Evolutionary conservation across 805 yeast genomes (phyloP).

Genomic region (Zygosaccharomyces lentus): DNA sequence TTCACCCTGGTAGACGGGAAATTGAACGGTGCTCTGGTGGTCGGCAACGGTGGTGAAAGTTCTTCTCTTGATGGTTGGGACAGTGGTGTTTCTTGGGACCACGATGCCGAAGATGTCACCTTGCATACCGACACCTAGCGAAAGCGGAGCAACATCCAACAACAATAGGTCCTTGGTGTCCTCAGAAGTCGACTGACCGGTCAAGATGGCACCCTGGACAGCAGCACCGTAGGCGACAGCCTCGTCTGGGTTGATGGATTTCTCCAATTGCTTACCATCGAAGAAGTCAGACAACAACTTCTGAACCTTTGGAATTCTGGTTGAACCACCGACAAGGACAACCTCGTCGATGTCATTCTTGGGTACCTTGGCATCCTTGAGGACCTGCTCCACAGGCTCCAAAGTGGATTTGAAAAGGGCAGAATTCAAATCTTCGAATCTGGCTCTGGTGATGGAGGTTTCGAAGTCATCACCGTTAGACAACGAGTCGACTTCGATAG

Average conservation of each 20-base stretch:
- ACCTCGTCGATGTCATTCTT: conserved; percentile 88
- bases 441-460: conserved; percentile 92
- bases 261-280: conserved; percentile 94
- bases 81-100: conserved; percentile 99
- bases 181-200: conserved; percentile 84
- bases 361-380: conserved; percentile 83
- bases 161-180: conserved; percentile 93
- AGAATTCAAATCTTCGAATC: conserved; percentile 95
- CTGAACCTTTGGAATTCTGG: conserved; percentile 98
- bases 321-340: conserved; percentile 97
- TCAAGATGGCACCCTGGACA: conserved; percentile 97
- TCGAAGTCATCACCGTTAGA: conserved; percentile 94
- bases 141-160: conserved; percentile 96
- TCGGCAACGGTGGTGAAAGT: conserved; percentile 98
- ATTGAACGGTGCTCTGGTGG: conserved; percentile 97
- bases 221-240: conserved; percentile 99
- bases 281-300: conserved; percentile 90
- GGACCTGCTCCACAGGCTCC: conserved; percentile 91
- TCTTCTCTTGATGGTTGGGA: conserved; percentile 98
- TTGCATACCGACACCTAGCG: conserved; percentile 99
- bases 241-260: conserved; percentile 97
- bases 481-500: conserved; percentile 94
- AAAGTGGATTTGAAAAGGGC: conserved; percentile 89
- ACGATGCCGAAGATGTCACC: conserved; percentile 99
- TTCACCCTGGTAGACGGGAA: conserved; percentile 99